These are phyloP conservation scores for Adiantum capillusveneris DNA, from an alignment of 75 land plant genomes.

Conservation along the genomic window DNA sequence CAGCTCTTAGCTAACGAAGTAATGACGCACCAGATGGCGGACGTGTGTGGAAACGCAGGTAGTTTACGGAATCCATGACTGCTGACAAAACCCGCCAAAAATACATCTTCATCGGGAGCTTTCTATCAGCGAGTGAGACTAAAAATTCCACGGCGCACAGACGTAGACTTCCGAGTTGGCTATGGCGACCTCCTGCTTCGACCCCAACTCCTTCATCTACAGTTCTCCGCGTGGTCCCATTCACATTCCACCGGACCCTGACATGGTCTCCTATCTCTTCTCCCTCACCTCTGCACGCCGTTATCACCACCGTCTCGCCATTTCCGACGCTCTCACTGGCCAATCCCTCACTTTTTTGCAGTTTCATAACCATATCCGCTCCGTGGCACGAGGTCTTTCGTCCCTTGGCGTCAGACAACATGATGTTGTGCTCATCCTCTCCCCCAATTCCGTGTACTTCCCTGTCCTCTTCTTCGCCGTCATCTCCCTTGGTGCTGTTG, in stretches of 20 bases:
- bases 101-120: too few species aligned
- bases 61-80: too few species aligned
- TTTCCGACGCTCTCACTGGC: slow-evolving; percentile 50
- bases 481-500: slow-evolving; percentile 44
- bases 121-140: too few species aligned
- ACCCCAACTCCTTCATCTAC: not conserved
- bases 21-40: too few species aligned
- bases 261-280: not conserved
- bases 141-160: too few species aligned
- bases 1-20: too few species aligned
- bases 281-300: not conserved
- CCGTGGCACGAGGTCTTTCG: slow-evolving; percentile 42
- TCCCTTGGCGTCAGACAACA: slow-evolving; percentile 30
- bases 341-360: slow-evolving; percentile 39
- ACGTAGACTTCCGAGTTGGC: too few species aligned
- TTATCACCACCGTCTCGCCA: slow-evolving; percentile 20
- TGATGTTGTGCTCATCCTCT: slow-evolving; percentile 48
- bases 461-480: slow-evolving; percentile 49
- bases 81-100: too few species aligned
- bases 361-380: slow-evolving; percentile 24
- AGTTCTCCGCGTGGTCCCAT: not conserved
- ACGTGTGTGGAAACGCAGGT: too few species aligned
- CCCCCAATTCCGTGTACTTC: slow-evolving; percentile 54
- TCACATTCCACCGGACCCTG: not conserved
- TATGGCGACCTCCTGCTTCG: not conserved